Percentiles rank a stretch among this genome's conserved stretches.
These are phyloP conservation scores for Globisporangium canariense DNA, from an alignment of 352 stramenopile species.

Conservation along the genomic window DNA sequence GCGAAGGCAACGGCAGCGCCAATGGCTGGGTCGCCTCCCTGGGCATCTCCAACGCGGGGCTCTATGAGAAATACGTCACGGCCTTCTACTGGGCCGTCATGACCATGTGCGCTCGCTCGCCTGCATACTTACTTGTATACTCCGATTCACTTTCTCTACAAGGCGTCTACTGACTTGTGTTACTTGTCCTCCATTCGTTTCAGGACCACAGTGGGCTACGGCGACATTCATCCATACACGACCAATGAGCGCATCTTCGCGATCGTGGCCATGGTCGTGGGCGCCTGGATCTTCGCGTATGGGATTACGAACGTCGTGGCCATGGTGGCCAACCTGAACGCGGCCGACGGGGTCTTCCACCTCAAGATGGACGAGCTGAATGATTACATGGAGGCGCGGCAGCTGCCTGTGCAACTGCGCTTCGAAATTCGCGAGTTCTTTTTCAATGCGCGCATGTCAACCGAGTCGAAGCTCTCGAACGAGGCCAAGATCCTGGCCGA, in stretches of 20 bases:
- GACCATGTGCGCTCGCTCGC: conserved; percentile 48
- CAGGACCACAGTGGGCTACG: conserved; percentile 58
- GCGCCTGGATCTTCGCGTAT: conserved; percentile 73
- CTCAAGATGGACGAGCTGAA: conserved; percentile 79
- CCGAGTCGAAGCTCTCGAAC: conserved; percentile 60
- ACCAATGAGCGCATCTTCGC: conserved; percentile 59
- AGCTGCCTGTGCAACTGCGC: conserved; percentile 59
- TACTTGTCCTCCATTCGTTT: conserved; percentile 3
- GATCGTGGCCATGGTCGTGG: conserved; percentile 73
- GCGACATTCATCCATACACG: conserved; percentile 43
- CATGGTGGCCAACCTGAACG: conserved; percentile 67
- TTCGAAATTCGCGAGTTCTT: conserved; percentile 81
- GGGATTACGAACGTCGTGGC: conserved; percentile 79
- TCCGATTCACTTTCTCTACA: background rate
- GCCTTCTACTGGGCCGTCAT: conserved; percentile 70
- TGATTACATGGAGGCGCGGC: conserved; percentile 74
- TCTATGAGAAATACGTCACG: conserved; percentile 42
- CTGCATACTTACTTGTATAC: background rate
- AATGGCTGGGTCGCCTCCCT: conserved; percentile 46
- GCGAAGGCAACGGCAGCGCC: conserved; percentile 16
- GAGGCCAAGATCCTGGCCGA: conserved; percentile 63
- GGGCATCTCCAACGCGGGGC: conserved; percentile 27
- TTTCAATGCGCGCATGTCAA: conserved; percentile 64
- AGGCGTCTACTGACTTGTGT: background rate
- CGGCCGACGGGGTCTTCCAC: conserved; percentile 58